These are phyloP conservation scores for Fraxinus americana DNA, from an alignment of 257 asterid genomes.

Conservation along the genomic window DNA sequence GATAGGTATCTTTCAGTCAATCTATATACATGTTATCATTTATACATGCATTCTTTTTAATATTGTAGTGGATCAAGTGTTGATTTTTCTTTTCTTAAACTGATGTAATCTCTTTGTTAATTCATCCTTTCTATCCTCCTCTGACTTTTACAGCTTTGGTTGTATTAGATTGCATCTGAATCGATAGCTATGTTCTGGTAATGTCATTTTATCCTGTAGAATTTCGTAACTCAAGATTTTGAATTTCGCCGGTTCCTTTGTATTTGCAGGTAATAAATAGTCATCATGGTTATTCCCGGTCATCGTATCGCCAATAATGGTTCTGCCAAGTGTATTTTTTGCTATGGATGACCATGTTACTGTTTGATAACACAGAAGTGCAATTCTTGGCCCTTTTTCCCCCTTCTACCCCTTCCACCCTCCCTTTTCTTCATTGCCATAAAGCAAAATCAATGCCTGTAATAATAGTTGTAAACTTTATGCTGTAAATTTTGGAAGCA, in stretches of 20 bases:
- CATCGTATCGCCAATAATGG: slow-evolving; percentile 27
- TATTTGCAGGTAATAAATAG: slow-evolving; percentile 40
- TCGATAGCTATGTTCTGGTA: background rate
- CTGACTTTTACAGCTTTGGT: background rate
- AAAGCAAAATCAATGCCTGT: slow-evolving; percentile 9
- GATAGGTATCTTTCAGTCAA: background rate
- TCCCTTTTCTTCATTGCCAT: background rate
- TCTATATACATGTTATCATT: no score
- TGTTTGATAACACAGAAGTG: slow-evolving; percentile 24
- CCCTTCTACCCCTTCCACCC: background rate
- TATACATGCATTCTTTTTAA: background rate
- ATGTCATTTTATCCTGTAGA: background rate
- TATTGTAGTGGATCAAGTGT: background rate
- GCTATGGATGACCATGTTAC: slow-evolving; percentile 26
- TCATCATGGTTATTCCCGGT: slow-evolving; percentile 22
- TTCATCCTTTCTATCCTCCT: no score
- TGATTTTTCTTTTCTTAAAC: no score
- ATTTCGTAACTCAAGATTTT: background rate
- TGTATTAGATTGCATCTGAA: background rate
- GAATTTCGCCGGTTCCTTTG: background rate
- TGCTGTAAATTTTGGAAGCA: slow-evolving; percentile 13
- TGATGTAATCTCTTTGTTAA: no score
- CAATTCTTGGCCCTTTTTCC: background rate
- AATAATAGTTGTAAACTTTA: background rate
- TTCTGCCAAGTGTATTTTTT: slow-evolving; percentile 38